A percentile compares a stretch with the other conserved stretches of the same genome.
These are phyloP conservation scores for Bolboschoenus planiculmis DNA, from an alignment of 176 grass and related monocot genomes.

Conservation along the genomic window DNA sequence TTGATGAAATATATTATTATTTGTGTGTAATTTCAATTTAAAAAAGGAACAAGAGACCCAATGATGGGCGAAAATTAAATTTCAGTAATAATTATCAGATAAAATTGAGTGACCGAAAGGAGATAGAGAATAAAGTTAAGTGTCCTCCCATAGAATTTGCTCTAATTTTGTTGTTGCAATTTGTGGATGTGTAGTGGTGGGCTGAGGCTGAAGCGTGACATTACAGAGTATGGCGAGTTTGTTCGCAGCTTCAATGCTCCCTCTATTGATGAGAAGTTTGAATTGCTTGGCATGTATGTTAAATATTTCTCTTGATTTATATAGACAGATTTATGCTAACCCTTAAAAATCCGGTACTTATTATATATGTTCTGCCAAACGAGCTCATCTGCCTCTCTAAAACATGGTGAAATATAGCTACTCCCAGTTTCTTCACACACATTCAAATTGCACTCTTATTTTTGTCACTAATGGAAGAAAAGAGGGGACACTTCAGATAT, in stretches of 20 bases:
- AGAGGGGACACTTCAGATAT: not conserved
- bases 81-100: not conserved
- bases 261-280: conserved; percentile 95
- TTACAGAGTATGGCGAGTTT: conserved; percentile 97
- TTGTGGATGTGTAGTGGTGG: conserved; percentile 59
- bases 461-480: not conserved
- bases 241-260: conserved; percentile 94
- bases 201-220: conserved; percentile 93
- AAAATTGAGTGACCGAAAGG: not conserved
- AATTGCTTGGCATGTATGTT: conserved; percentile 93
- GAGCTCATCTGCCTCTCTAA: not conserved
- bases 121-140: not conserved
- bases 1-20: not conserved
- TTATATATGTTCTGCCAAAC: not conserved
- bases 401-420: not conserved
- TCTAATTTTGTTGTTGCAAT: conserved; percentile 17
- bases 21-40: not conserved
- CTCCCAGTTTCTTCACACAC: not conserved
- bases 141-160: not conserved
- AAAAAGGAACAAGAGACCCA: not conserved
- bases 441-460: not conserved
- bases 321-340: not conserved
- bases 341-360: not conserved
- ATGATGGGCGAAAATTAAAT: not conserved
- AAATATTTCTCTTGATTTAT: conserved; percentile 12